A percentile compares a stretch with the other conserved stretches of the same genome.
phyloP scores from a whole-genome alignment of 129 eudicot genomes.

The Lonicera japonica region DNA sequence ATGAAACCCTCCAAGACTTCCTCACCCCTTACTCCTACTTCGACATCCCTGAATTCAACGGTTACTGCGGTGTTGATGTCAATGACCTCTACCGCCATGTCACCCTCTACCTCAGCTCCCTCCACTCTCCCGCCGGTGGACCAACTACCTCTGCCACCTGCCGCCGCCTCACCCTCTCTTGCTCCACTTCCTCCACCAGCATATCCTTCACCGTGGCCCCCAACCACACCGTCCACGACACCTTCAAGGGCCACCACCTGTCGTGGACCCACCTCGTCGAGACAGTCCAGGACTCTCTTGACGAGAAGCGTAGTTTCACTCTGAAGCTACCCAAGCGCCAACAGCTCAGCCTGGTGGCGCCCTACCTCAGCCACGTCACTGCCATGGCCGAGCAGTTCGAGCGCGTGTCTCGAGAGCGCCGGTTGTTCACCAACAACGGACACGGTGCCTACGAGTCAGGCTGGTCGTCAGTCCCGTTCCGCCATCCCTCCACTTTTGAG shows the following conservation, averaged over 20 bases:
- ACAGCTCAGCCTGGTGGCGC: conserved; percentile 9
- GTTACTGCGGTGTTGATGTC: conserved; percentile 36
- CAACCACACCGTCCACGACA: conserved; percentile 30
- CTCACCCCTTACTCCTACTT: conserved; percentile 31
- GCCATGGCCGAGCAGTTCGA: conserved; percentile 34
- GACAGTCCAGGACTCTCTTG: conserved; percentile 30
- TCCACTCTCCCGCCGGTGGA: conserved; percentile 4
- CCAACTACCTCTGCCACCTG: conserved; percentile 30
- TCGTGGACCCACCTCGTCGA: conserved; percentile 41
- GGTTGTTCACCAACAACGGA: conserved; percentile 36
- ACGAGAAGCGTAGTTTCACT: conserved; percentile 36
- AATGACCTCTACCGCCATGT: conserved; percentile 46
- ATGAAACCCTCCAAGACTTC: conserved; percentile 34
- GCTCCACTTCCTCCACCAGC: conserved; percentile 38
- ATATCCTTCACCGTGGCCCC: conserved; percentile 36
- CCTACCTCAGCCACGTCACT: conserved; percentile 29
- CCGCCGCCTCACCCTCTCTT: conserved; percentile 43
- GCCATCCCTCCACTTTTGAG: conserved; percentile 44
- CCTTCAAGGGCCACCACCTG: conserved; percentile 23
- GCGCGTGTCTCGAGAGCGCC: conserved; percentile 34
- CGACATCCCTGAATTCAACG: conserved; percentile 41
- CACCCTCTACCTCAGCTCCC: conserved; percentile 31
- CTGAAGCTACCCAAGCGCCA: conserved; percentile 34
- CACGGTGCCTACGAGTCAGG: conserved; percentile 45
- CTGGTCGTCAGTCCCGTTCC: conserved; percentile 44